Conservation (phyloP, 140 eudicot genomes). For the Ambrosia hybrid region DNA sequence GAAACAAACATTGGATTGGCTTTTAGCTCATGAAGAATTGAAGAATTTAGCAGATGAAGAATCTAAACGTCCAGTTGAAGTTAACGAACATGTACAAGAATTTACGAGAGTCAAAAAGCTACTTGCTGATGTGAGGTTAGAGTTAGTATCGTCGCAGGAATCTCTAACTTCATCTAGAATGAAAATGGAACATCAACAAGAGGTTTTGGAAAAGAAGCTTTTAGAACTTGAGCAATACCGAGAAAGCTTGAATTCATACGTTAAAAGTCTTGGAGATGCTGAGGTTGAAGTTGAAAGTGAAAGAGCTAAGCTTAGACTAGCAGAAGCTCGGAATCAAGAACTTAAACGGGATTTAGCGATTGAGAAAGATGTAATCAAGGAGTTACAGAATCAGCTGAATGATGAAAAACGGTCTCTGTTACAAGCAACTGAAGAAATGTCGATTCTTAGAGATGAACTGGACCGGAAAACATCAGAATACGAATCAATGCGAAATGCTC, state of each 20-base stretch:
- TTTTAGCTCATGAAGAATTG: slow-evolving; percentile 66
- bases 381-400: slow-evolving; percentile 46
- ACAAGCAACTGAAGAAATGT: slow-evolving; percentile 49
- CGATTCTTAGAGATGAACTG: slow-evolving; percentile 53
- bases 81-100: slow-evolving; percentile 48
- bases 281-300: slow-evolving; percentile 72
- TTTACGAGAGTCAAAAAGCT: slow-evolving; percentile 64
- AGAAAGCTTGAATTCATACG: slow-evolving; percentile 47
- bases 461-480: slow-evolving; percentile 51
- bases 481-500: slow-evolving; percentile 39
- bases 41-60: slow-evolving; percentile 49
- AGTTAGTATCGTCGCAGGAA: slow-evolving; percentile 67
- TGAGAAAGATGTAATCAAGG: slow-evolving; percentile 61
- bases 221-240: slow-evolving; percentile 57
- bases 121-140: slow-evolving; percentile 69
- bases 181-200: slow-evolving; percentile 63
- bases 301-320: slow-evolving; percentile 63
- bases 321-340: slow-evolving; percentile 67
- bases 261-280: slow-evolving; percentile 55
- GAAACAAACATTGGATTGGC: slow-evolving; percentile 78
- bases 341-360: slow-evolving; percentile 62
- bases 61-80: slow-evolving; percentile 48
- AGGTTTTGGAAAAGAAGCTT: slow-evolving; percentile 54
- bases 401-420: slow-evolving; percentile 55
- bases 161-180: slow-evolving; percentile 58